Conservation (phyloP, 176 grass and related monocot genomes). For the Thinopyrum elongatum region DNA sequence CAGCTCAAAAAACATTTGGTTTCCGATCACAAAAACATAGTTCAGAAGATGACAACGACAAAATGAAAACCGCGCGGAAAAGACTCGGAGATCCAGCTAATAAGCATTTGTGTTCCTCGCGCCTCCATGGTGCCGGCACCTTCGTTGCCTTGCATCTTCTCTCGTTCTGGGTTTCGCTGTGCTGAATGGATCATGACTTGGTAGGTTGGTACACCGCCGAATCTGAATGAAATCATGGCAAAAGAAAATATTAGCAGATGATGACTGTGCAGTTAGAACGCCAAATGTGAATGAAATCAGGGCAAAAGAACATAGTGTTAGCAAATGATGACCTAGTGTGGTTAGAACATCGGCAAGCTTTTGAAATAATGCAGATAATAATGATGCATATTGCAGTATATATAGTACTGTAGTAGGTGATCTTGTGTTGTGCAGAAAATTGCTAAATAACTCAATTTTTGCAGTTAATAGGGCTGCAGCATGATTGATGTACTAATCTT, state of each 20-base stretch:
- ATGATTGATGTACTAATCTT: neutral
- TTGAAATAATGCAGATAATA: neutral
- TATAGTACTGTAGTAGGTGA: neutral
- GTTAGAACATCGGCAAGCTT: neutral
- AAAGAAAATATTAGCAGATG: slow-evolving; percentile 13
- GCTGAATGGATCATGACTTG: neutral
- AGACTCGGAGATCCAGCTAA: neutral
- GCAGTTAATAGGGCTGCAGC: neutral
- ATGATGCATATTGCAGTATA: neutral
- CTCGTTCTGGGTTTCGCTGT: neutral
- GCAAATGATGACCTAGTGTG: neutral
- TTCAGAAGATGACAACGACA: neutral
- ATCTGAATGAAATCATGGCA: neutral
- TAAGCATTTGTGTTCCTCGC: neutral
- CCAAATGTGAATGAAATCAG: neutral
- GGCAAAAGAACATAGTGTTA: slow-evolving; percentile 6
- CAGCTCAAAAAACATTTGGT: neutral
- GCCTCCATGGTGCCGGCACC: neutral
- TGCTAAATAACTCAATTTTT: neutral
- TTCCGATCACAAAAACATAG: neutral
- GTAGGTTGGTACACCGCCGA: neutral
- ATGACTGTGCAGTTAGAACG: neutral
- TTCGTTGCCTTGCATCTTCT: neutral
- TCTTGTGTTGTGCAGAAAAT: neutral
- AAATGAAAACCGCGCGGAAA: neutral